Conservation (phyloP, 345 rosid species). For the Eucalyptus tenuipes region DNA sequence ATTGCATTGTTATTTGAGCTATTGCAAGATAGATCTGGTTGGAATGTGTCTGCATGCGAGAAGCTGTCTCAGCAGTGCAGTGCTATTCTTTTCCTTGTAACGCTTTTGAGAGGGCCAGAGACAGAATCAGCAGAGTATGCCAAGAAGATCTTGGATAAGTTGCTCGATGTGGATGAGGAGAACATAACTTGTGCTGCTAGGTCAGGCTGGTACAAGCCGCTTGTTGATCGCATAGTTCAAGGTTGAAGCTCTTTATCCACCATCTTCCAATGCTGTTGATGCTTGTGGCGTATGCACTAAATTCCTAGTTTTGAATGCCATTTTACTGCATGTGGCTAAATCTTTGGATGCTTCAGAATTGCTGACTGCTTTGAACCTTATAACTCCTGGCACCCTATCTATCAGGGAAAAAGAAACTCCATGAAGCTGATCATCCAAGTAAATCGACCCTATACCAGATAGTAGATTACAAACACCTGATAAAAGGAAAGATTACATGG, state of each 20-base stretch:
- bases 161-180: slow-evolving; percentile 47
- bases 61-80: slow-evolving; percentile 44
- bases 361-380: background rate
- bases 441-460: background rate
- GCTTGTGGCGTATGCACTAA: background rate
- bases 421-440: background rate
- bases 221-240: slow-evolving; percentile 33
- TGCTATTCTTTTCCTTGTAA: slow-evolving; percentile 43
- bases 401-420: background rate
- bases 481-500: background rate
- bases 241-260: slow-evolving; percentile 12
- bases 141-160: slow-evolving; percentile 31
- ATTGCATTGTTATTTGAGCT: slow-evolving; percentile 46
- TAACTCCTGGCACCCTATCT: background rate
- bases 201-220: slow-evolving; percentile 62
- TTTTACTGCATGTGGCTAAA: background rate
- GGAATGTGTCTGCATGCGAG: slow-evolving; percentile 37
- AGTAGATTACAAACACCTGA: background rate
- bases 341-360: background rate
- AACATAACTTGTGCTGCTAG: slow-evolving; percentile 39
- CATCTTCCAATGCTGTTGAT: background rate
- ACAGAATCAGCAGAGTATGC: slow-evolving; percentile 39
- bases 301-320: background rate
- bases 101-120: slow-evolving; percentile 38
- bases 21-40: slow-evolving; percentile 48